Conservation (phyloP, 2,329 filamentous ascomycete species). For the Xylaria sp. region DNA sequence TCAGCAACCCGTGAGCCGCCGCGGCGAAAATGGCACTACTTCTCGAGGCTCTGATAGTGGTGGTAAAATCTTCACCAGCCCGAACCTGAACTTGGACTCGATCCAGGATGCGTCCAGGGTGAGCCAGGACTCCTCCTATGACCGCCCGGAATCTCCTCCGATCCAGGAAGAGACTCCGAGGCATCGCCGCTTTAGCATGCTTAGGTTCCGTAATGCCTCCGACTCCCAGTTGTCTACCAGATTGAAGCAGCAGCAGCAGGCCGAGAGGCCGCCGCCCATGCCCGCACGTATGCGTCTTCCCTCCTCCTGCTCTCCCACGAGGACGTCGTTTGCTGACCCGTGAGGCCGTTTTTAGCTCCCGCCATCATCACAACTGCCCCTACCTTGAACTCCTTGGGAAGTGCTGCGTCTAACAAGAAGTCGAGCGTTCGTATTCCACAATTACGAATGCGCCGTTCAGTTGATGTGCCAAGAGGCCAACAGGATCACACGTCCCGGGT, state of each 20-base stretch:
- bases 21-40: constrained; percentile 32
- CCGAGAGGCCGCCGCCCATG: constrained; percentile 66
- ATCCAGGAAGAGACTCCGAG: constrained; percentile 66
- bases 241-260: constrained; percentile 73
- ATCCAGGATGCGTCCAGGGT: constrained; percentile 36
- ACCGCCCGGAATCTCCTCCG: constrained; percentile 61
- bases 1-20: constrained; percentile 35
- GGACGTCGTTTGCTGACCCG: constrained; percentile 40
- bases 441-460: constrained; percentile 64
- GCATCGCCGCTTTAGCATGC: constrained; percentile 73
- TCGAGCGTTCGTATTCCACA: constrained; percentile 64
- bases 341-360: constrained; percentile 60
- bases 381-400: constrained; percentile 68
- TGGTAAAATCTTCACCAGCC: constrained; percentile 42
- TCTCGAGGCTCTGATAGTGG: constrained; percentile 36
- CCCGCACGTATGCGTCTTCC: constrained; percentile 62
- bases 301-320: constrained; percentile 6
- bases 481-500: constrained; percentile 41
- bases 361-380: constrained; percentile 93
- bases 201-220: constrained; percentile 91
- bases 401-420: constrained; percentile 63
- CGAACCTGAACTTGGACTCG: constrained; percentile 8
- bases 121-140: constrained; percentile 48
- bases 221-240: constrained; percentile 86
- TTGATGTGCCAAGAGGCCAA: constrained; percentile 58